phyloP scores from a whole-genome alignment of 1,284 basidiomycete species.

The Ceratobasidium sp. region DNA sequence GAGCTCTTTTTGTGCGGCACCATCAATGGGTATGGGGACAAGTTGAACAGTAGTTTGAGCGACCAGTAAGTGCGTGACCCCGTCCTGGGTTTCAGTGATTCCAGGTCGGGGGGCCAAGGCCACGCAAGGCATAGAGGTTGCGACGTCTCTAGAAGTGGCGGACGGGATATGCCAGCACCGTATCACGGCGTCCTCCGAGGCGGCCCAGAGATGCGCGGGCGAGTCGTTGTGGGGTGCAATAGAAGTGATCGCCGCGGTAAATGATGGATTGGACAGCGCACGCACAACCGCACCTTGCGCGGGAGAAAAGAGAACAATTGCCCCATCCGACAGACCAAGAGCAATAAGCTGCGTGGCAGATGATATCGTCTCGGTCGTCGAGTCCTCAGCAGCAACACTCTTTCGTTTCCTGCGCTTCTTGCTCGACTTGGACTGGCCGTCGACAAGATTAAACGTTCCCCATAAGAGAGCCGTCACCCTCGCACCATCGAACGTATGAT shows the following conservation, averaged over 20 bases:
- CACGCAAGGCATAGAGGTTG: constrained; percentile 63
- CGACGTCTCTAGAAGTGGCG: constrained; percentile 51
- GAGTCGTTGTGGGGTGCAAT: constrained; percentile 48
- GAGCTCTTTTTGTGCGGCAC: constrained; percentile 55
- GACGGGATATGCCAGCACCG: constrained; percentile 65
- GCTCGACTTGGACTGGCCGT: constrained; percentile 47
- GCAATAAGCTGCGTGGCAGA: constrained; percentile 38
- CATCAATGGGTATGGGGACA: constrained; percentile 52
- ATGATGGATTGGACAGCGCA: constrained; percentile 63
- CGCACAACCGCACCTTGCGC: constrained; percentile 55
- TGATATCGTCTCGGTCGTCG: constrained; percentile 5
- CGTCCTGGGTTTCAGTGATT: constrained; percentile 49
- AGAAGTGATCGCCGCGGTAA: constrained; percentile 58
- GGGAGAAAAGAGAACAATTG: constrained; percentile 45
- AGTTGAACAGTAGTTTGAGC: constrained; percentile 68
- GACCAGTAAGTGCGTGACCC: constrained; percentile 58
- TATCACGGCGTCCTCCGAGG: constrained; percentile 62
- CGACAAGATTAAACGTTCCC: constrained; percentile 55
- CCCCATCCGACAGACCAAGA: constrained; percentile 43
- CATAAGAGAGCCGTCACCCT: constrained; percentile 64
- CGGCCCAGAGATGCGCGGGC: constrained; percentile 58
- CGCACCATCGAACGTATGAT: constrained; percentile 64
- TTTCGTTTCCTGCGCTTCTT: constrained; percentile 43
- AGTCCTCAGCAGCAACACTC: constrained; percentile 16
- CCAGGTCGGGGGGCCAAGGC: constrained; percentile 54